A percentile compares a stretch with the other conserved stretches of the same genome.
phyloP scores from a whole-genome alignment of 805 yeast genomes.

The Starmera quercuum region DNA sequence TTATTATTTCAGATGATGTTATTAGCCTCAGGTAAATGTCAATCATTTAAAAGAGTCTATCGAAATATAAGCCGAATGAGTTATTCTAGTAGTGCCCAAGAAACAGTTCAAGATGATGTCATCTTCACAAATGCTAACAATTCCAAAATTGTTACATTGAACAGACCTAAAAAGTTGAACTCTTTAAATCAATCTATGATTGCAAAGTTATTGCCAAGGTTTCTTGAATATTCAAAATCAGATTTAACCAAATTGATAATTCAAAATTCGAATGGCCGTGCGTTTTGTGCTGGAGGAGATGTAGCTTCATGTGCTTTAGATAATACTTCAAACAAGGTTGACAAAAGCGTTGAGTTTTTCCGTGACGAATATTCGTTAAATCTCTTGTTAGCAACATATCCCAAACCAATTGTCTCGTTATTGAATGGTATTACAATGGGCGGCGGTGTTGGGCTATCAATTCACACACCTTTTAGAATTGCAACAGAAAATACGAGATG shows the following conservation, averaged over 20 bases:
- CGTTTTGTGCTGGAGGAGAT: conserved; percentile 96
- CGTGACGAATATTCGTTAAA: conserved; percentile 75
- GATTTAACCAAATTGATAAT: conserved; percentile 57
- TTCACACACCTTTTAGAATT: conserved; percentile 86
- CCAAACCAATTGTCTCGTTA: conserved; percentile 79
- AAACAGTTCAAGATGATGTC: conserved; percentile 30
- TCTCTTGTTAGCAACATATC: conserved; percentile 70
- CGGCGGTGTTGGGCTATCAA: conserved; percentile 90
- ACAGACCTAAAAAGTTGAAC: conserved; percentile 78
- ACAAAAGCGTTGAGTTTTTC: conserved; percentile 58
- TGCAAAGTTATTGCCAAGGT: conserved; percentile 58
- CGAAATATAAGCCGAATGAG: too few species aligned
- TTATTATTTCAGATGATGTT: too few species aligned
- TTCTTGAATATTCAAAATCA: conserved; percentile 70
- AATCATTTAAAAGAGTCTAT: too few species aligned
- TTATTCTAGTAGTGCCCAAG: not conserved
- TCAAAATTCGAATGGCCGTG: conserved; percentile 49
- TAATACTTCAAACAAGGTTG: conserved; percentile 39
- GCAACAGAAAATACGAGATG: conserved; percentile 87
- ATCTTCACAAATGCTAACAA: conserved; percentile 53
- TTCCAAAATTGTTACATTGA: conserved; percentile 67
- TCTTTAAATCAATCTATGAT: conserved; percentile 79
- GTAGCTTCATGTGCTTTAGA: conserved; percentile 70
- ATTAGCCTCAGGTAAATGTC: too few species aligned
- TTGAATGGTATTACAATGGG: conserved; percentile 97